Base-by-base conservation (phyloP, 495 filamentous ascomycete species). In the Penicillium angulare region DNA sequence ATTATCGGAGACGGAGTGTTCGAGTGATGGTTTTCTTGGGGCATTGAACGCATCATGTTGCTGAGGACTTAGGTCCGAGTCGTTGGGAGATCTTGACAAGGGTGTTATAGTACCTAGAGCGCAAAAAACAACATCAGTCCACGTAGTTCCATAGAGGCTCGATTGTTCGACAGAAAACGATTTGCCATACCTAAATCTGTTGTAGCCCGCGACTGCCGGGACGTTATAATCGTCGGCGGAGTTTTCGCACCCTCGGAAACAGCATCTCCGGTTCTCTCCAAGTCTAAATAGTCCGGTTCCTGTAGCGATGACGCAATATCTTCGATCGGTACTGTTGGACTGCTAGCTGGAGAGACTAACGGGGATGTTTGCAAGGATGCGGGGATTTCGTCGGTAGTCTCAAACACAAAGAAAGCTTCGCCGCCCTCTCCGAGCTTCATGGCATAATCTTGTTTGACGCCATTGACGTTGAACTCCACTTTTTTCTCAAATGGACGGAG, bases 381-480 rank as follows among this genome's bases (percentile, higher is more conserved):
- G 17, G 93, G 93, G 44, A 99, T 92, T 47, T 81, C 84, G 55
- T 90, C 87, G 16, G 82, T 86, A 4, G 93, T 97, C 70, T 96
- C 92, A 63, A 99, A 97, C 31, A 99, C 88, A 64, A 99, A 99
- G 67, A 99, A 97, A 5, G 93, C 93, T 71, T 99, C 95, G 27
- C 93, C 93, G 7, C 88, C 95, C 65, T 99, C 93, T 18, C 93
- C 93, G 12, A 99, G 79, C 69, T 99, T 99, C 93, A 99, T 97
- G 15, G 93, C 81, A 78, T 95, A 96, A 50, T 93, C 78, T 65
- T 96, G 90, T 72, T 91, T 93, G 43, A 79, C 70, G 56, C 87
- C 85, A 79, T 99, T 97, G 78, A 99, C 93, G 59, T 79, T 82
- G 70, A 99, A 99, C 70, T 97, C 92, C 59, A 98, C 84, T 83